Percentiles rank a stretch among this genome's conserved stretches.
Conservation (phyloP, 1,139 yeast species). For the Zygosaccharomyces pseudobailii region DNA sequence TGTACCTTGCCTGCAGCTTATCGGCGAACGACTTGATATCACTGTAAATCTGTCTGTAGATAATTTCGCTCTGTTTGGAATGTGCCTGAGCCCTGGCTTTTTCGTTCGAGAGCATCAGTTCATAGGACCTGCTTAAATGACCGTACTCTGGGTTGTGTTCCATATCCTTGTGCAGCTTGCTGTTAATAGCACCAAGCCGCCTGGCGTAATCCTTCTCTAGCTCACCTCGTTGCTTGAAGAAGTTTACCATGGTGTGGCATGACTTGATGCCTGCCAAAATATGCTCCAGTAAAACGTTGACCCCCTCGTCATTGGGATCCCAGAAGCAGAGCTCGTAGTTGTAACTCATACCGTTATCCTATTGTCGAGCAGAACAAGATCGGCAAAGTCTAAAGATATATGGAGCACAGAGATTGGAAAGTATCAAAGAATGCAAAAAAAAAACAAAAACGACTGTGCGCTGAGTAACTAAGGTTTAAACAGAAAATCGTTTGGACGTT, state of each 20-base stretch:
- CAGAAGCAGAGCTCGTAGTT: constrained; percentile 33
- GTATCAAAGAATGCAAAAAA: neutral
- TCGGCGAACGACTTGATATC: constrained; percentile 24
- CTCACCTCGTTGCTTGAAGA: constrained; percentile 29
- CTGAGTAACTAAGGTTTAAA: neutral
- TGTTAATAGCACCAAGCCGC: constrained; percentile 30
- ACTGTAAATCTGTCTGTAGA: constrained; percentile 24
- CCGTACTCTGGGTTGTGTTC: constrained; percentile 27
- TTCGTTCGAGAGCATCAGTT: constrained; percentile 19
- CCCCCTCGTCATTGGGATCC: constrained; percentile 35
- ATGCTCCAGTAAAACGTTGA: constrained; percentile 27
- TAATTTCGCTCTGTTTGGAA: constrained; percentile 29
- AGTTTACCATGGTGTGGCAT: constrained; percentile 22
- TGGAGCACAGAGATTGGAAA: neutral
- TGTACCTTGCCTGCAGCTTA: constrained; percentile 39
- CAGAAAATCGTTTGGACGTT: neutral
- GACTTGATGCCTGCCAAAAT: constrained; percentile 29
- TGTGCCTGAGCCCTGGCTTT: constrained; percentile 27
- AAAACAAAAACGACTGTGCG: neutral
- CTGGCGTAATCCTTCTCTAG: constrained; percentile 33
- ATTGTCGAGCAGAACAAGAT: neutral
- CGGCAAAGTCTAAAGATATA: neutral
- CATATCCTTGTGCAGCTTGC: constrained; percentile 22
- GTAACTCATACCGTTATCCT: constrained; percentile 18
- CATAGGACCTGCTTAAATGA: constrained; percentile 17